Base-by-base conservation (phyloP, 2,329 filamentous ascomycete genomes). In the Apiospora phragmitis region DNA sequence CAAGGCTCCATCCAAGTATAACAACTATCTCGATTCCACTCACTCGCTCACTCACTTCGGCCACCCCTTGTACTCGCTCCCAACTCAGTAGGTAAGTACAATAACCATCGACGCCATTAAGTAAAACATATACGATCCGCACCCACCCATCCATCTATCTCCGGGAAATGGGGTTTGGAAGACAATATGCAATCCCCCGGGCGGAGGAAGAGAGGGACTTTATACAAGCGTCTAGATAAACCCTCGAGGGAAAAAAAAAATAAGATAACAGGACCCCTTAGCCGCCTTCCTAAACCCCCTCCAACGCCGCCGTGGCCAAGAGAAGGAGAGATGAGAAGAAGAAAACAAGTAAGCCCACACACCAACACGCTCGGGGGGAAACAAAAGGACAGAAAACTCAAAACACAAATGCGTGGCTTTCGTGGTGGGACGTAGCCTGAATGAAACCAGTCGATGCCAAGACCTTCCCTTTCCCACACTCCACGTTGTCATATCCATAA, bases 371-470 rank as follows among this genome's bases (percentile, higher is more conserved):
- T 62, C 55, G 55, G 29, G 21, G 41, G 6, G n/a, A 47, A 47
- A 47, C 43, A 47, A 47, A 38, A 62, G 32, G 29, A 47, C 55
- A 62, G 55, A 38, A 38, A 62, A 18, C n/a, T n/a, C 38, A 62
- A 38, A 59, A n/a, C 16, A 32, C 32, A 62, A 62, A 62, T 62
- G 55, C 32, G 18, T 62, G 32, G 55, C 32, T 29, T 62, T 62
- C 55, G 55, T 38, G 26, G 51, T 29, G 55, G 32, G 55, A 21
- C 2, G 16, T 21, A n/a, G 55, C 32, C 55, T 62, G 55, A 62
- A 62, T 62, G 55, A 38, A 62, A 62, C 55, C 55, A 38, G 32
- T n/a, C 55, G 32, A 62, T 62, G 55, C 55, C 8, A 62, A 62
- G 21, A 38, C 26, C 51, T 59, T 59, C 51, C 55, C 55, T 38